phyloP scores from a whole-genome alignment of 2,329 filamentous ascomycete species.

The Aureobasidium subglaciale region DNA sequence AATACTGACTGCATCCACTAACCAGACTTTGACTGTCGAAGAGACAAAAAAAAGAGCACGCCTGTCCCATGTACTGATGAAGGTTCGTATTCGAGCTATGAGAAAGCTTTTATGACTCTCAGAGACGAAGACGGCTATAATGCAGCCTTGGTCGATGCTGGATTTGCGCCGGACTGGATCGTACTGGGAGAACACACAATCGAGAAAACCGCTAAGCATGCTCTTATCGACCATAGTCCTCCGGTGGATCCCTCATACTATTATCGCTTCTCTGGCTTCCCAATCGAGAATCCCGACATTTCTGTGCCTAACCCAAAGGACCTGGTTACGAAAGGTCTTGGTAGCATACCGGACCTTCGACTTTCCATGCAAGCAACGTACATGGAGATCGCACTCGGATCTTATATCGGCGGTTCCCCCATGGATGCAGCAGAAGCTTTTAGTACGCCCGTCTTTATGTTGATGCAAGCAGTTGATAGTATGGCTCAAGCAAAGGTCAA shows the following conservation, averaged over 20 bases:
- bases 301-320: conserved; percentile 13
- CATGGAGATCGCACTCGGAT: conserved; percentile 10
- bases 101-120: not conserved
- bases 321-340: conserved; percentile 11
- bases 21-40: conserved; percentile 13
- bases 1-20: conserved; percentile 1
- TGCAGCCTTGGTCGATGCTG: not conserved
- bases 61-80: conserved; percentile 1
- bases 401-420: conserved; percentile 5
- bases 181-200: not conserved
- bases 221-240: not conserved
- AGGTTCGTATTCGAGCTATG: not conserved
- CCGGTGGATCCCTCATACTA: not conserved
- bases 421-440: conserved; percentile 14
- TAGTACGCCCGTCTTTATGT: conserved; percentile 15
- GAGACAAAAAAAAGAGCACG: not conserved
- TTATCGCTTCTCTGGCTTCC: conserved; percentile 9
- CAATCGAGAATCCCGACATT: conserved; percentile 3
- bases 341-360: conserved; percentile 12
- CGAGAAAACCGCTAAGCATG: not conserved
- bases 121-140: conserved; percentile 4
- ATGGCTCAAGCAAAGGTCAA: conserved; percentile 16
- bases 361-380: conserved; percentile 11
- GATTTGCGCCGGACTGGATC: conserved; percentile 13
- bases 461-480: conserved; percentile 16